Evolutionary conservation across 257 asterid species (phyloP), one percentile per base, ranked within the genome.

Genomic region (Lithospermum erythrorhizon): DNA sequence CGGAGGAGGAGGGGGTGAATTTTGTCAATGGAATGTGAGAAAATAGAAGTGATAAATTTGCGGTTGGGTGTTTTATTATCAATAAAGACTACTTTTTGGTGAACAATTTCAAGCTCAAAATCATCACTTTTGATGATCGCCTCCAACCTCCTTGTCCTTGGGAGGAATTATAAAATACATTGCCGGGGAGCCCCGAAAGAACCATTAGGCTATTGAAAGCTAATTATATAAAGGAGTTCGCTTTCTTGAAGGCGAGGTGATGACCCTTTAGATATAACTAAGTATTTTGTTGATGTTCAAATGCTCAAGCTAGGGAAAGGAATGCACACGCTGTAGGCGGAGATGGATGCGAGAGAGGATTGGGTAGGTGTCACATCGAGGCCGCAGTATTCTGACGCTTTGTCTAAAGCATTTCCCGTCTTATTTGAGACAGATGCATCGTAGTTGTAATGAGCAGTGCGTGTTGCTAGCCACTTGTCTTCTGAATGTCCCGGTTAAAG

Each of bases 321-420:
- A 84, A 15, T 78, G n/a, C n/a, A n/a, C n/a, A n/a, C n/a, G n/a
- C 97, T 58, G 62, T 96, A 84, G 75, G 97, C 97, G 3, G 95
- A 83, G 81, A 66, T 79, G 16, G 97, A 93, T 59, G 91, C 95
- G n/a, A 9, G 96, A 83, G 82, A 83, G 97, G 81, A 75, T 89
- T 66, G 99, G 21, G 94, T 93, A 22, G 99, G 99, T 24, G 97
- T 93, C 52, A 82, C 97, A 19, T 59, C 64, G 97, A 93, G 74
- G 97, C 94, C 99, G 89, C 85, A 82, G 71, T 65, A 55, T 93
- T 48, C 89, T 57, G 95, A 93, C 72, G 99, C 99, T 60, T 69
- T 89, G 70, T 73, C 97, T 21, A n/a, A n/a, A n/a, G n/a, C n/a
- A n/a, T n/a, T n/a, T n/a, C n/a, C n/a, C n/a, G n/a, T n/a, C n/a